Evolutionary conservation across 176 grass and related monocot species (phyloP).

Genomic region (Raddia guianensis): DNA sequence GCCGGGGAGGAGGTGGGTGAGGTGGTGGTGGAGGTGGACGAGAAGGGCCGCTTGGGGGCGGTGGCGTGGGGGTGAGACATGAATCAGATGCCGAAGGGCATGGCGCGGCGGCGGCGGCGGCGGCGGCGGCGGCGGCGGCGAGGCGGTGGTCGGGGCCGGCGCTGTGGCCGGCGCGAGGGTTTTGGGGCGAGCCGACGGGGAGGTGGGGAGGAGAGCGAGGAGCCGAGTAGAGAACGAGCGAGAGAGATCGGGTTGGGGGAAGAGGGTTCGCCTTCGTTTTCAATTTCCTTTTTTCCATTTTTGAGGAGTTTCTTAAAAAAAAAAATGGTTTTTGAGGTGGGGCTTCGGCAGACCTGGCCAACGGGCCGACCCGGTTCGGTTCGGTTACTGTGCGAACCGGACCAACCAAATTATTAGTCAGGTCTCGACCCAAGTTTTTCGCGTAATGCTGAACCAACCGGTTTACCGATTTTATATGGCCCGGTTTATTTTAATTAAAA

Average conservation of each 20-base stretch:
- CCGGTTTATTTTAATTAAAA: too few relatives aligned
- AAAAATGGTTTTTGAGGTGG: conserved; percentile 17
- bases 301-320: background rate
- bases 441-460: too few relatives aligned
- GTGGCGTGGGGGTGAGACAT: conserved; percentile 64
- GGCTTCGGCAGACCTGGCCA: background rate
- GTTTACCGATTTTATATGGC: too few relatives aligned
- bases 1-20: conserved; percentile 31
- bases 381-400: too few relatives aligned
- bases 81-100: conserved; percentile 57
- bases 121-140: background rate
- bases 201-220: conserved; percentile 1
- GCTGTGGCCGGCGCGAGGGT: conserved; percentile 38
- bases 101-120: conserved; percentile 32
- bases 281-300: background rate
- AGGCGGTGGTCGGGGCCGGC: background rate
- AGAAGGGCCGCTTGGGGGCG: conserved; percentile 55
- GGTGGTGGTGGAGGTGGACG: conserved; percentile 39
- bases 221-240: conserved; percentile 22
- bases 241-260: conserved; percentile 50
- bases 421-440: too few relatives aligned
- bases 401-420: too few relatives aligned
- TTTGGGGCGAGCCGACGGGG: conserved; percentile 42
- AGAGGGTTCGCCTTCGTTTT: conserved; percentile 35
- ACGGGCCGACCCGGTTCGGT: too few relatives aligned